Evolutionary conservation across 352 stramenopile genomes (phyloP), one percentile per base, ranked within the genome.

Genomic region (Globisporangium okanoganense): DNA sequence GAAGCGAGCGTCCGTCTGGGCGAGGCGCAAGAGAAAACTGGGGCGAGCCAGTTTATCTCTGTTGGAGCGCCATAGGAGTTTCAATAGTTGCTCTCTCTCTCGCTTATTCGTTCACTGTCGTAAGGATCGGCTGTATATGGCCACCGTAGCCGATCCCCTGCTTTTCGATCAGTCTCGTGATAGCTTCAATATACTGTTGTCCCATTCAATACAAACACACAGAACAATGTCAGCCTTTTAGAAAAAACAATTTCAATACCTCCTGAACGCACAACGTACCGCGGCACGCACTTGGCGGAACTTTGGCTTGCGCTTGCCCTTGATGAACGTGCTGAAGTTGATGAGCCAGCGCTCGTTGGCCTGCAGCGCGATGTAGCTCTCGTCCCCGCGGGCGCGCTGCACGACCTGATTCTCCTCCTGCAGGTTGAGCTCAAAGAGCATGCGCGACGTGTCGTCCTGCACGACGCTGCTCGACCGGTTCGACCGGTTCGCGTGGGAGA

Each of bases 121-220:
- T 36, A 50, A 62, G 44, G 12, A 33, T 41, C 29, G 41, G 36
- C 13, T 35, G 38, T 2, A 43, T 36, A 16, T 13, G 9, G 16
- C 33, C 53, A 61, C 53, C 66, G 41, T 76, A 78, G 20, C 65
- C 59, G 13, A 69, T 67, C 49, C 68, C 68, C 66, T 78, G 73
- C 52, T 69, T 74, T 56, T 91, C 82, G 38, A 88, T 73, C 54
- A 91, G 58, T 40, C 72, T 74, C 13, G 75, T 88, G 58, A 89
- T 87, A 22, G 77, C 74, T 44, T 88, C 75, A 63, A 91, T 85
- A 57, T 84, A 88, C 81, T 90, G 44, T 41, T 20, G 18, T 25
- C 8, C 35, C 35, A n/a, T n/a, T n/a, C n/a, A n/a, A 13, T 41
- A 41, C 40, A 48, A 48, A 13, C 16, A 48, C 6, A 48, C 41